Evolutionary conservation across 1,284 basidiomycete species (phyloP), one percentile per base, ranked within the genome.

Genomic region (Anthracocystis panici-leucophaei): DNA sequence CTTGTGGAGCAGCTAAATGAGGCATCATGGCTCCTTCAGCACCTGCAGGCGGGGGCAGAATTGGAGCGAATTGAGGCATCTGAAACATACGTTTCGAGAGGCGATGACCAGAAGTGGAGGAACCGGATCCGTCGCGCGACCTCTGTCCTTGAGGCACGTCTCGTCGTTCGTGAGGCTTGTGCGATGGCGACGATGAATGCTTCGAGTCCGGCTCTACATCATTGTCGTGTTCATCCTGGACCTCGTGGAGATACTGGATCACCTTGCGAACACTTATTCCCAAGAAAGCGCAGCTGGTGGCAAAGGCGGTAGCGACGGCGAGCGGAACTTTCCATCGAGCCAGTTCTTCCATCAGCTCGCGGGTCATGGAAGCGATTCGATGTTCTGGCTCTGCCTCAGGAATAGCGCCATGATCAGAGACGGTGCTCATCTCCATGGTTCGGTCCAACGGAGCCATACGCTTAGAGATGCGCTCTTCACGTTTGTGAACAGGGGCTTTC

Each of bases 31-130:
- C 35, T 38, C 35, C 35, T 38, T 38, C 35, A 38, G 14, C 35
- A 38, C 14, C 35, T 14, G 14, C 3, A 38, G 35, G 35, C 4
- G 35, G 35, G 14, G 35, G 12, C 12, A 16, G 14, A 16, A 38
- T 16, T n/a, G 38, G 35, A 5, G 9, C 8, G 14, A 41, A 8
- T 12, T 40, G 21, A 20, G 2, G 25, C 53, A 45, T 45, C 11
- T 55, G 53, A 20, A 55, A 23, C 53, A 44, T 45, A 2, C 53
- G 53, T 12, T 55, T 55, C 29, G 53, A 31, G 14, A 55, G 41
- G 12, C 14, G 41, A 12, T 33, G 21, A 5, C 6, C 12, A 8
- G 31, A 45, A 45, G 44, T 10, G 23, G 35, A 35, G 16, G 23
- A n/a, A 7, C 11, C 2, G 12, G 44, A 21, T 5, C 14, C 44